A percentile compares a stretch with the other conserved stretches of the same genome.
Evolutionary conservation across 257 asterid genomes (phyloP).

Genomic region (Nicotiana noctiflora): DNA sequence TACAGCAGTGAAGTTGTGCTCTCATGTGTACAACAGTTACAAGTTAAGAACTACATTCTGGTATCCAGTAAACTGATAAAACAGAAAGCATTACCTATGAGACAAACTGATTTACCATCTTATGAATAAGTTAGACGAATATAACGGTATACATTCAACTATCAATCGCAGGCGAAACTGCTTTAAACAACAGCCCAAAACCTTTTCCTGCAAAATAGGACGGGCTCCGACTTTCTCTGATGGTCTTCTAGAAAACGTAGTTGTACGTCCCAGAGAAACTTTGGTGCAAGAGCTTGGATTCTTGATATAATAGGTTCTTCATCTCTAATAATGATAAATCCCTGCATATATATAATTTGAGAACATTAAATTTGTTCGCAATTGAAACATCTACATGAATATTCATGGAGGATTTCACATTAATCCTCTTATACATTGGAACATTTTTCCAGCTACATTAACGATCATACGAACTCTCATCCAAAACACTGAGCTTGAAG

Average conservation of each 20-base stretch:
- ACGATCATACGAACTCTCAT: not conserved
- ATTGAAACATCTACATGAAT: not conserved
- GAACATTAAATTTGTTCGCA: not conserved
- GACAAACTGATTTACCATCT: not conserved
- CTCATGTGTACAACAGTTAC: conserved; percentile 3
- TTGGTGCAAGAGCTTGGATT: conserved; percentile 53
- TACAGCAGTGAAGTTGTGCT: not conserved
- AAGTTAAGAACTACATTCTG: not conserved
- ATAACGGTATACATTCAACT: not conserved
- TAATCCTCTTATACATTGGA: not conserved
- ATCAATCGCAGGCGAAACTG: not conserved
- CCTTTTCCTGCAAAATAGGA: conserved; percentile 70
- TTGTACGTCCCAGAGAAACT: conserved; percentile 76
- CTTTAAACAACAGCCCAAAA: conserved; percentile 75
- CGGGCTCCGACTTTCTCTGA: conserved; percentile 46
- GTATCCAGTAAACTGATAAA: not conserved
- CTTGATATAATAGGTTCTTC: conserved; percentile 46
- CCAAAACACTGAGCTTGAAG: not conserved
- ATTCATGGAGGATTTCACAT: not conserved
- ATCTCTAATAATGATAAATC: conserved; percentile 65
- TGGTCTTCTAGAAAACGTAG: conserved; percentile 60
- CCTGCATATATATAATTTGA: conserved; percentile 37
- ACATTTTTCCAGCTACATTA: not conserved
- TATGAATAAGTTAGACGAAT: not conserved
- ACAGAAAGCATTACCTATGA: not conserved